Evolutionary conservation across 192 early-diverging fungal genomes (phyloP), one percentile per base, ranked within the genome.

Genomic region (Linnemannia zychae): DNA sequence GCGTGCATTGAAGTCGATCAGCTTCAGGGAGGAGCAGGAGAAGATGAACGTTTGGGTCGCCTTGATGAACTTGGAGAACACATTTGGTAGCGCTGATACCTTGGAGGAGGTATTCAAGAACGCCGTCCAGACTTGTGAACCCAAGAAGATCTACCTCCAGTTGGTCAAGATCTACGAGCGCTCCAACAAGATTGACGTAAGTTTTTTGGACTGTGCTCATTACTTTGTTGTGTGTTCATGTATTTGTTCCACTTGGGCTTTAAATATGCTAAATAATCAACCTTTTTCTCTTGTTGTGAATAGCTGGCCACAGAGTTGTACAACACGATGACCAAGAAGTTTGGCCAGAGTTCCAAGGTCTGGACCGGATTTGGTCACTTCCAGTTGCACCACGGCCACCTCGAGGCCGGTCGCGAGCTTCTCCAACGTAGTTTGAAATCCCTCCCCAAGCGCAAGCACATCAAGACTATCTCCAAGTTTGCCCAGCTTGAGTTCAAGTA

Each of bases 41-140:
- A 96, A 96, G 90, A 89, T 98, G 91, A 99, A 99, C 89, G 93
- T 99, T n/a, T 98, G 97, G 97, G 95, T 99, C 49, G 98, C 98
- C 33, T 88, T 94, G 77, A 89, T 99, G 84, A 99, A 99, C 84
- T 89, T 99, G 75, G 99, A 99, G 89, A 97, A 98, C 90, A 93
- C 92, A 15, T 99, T 96, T 90, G 99, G 99, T 50, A 95, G 92
- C 57, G 89, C 92, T 20, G 97, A 95, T 74, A 89, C 91, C 17
- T 90, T 99, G 72, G 87, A 93, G 67, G 92, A 90, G 49, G 91
- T 97, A 34, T 97, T 99, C 87, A 96, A 96, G 84, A 94, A 97
- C 24, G 96, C 98, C 4, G 76, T 95, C 50, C 91, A 93, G 77
- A 92, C 90, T 53, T 97, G 96, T 90, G 96, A 99, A 71, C 95